Base-by-base conservation (phyloP, 768 basidiomycete species). In the Roridomyces roridus region DNA sequence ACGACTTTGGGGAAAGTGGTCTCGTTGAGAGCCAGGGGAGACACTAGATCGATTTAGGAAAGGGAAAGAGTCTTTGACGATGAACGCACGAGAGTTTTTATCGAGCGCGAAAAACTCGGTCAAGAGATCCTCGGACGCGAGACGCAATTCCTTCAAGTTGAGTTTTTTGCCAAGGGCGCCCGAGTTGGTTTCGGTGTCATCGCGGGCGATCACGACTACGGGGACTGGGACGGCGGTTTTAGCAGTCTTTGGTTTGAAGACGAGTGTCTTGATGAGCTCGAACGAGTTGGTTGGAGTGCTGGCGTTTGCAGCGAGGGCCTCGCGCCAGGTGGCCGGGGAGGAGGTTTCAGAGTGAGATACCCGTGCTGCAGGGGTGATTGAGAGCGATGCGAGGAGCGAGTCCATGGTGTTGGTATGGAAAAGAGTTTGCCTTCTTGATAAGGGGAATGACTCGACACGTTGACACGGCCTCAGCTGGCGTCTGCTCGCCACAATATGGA, bases 221-320 rank as follows among this genome's bases (percentile, higher is more conserved):
- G 94, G 95, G 48, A 93, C 82, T 2, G 93, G 86, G 26, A 82
- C 85, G 7, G 91, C 92, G 0, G 85, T 83, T 72, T 97, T 97
- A n/a, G 94, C 89, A 3, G 94, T 94, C 74, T 96, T 96, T 28
- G 95, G 95, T 70, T 98, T 98, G 87, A 93, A 96, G 52, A 96
- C 88, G 64, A 96, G 87, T 44, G 90, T 91, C 72, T 94, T 95
- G 70, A 91, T 82, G 65, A 92, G 80, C 70, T 91, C 85, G 67
- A 88, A 91, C 15, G 78, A 9, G 24, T 46, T 77, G 43, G 74
- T 75, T 1, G 88, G 87, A 21, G 80, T 75, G 12, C 80, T 74
- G 35, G 80, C 63, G 46, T 74, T 71, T 7, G 82, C 77, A 58
- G 81, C 77, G 65, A 97, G 74, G 40, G 87, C 84, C 40, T 87